Evolutionary conservation across 371 early-diverging fungal genomes (phyloP), one percentile per base, ranked within the genome.

Genomic region (Funneliformis caledonium): DNA sequence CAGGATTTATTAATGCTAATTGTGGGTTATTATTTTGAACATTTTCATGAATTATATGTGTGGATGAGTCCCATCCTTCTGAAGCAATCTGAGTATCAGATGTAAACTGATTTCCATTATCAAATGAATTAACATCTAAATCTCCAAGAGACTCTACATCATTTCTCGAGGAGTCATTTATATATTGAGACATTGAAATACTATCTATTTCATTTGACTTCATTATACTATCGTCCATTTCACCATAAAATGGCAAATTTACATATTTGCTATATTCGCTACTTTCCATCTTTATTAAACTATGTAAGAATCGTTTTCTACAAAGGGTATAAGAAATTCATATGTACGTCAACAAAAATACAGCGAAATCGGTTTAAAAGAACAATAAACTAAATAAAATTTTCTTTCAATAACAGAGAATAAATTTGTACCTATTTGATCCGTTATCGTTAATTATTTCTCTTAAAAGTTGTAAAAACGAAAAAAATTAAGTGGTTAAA

Each of bases 221-320:
- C 42, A 56, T 61, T 22, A 56, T 43, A 61, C 16, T 33, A 37
- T 76, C 61, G 37, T 61, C 76, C 60, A 61, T 76, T 76, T 76
- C 76, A 42, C 76, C 76, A 37, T 43, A 37, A 43, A 69, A 69
- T 43, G 69, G 69, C 7, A 76, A 33, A 61, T 76, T 76, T 76
- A 76, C 59, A 59, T 76, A 76, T 19, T 60, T 76, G 43, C 62
- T 76, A 37, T 60, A 37, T 60, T 76, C 76, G 62, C 22, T 76
- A 61, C 16, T 76, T 62, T 76, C 76, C 76, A 76, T 76, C 19
- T 52, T 52, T 52, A 52, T 52, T 52, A 52, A 52, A 52, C 52
- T 52, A 52, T 52, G 48, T 16, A 52, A 52, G 14, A 14, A 52
- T 16, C 12, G 52, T 52, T 52, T 12, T 19, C 52, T 52, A 52